phyloP scores from a whole-genome alignment of 805 yeast genomes.

The Zygosaccharomyces lentus region DNA sequence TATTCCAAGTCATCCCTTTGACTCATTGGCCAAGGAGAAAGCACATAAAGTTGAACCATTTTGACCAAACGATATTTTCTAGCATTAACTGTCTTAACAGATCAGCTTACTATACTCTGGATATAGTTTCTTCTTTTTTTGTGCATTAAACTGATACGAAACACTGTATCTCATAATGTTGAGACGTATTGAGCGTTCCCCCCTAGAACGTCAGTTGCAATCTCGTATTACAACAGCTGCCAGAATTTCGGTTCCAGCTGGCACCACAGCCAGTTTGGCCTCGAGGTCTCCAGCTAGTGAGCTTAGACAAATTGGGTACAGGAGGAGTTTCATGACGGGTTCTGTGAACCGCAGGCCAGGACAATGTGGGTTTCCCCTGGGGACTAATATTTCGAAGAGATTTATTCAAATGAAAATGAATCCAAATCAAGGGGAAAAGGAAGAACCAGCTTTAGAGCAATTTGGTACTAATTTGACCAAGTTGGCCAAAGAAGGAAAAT shows the following conservation, averaged over 20 bases:
- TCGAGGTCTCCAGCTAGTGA: neutral
- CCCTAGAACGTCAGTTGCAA: conserved; percentile 12
- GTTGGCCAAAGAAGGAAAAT: conserved; percentile 80
- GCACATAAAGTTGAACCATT: neutral
- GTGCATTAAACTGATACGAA: neutral
- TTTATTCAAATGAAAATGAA: conserved; percentile 37
- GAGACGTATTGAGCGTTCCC: conserved; percentile 9
- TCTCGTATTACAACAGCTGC: neutral
- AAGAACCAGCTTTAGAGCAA: conserved; percentile 74
- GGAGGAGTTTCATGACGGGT: neutral
- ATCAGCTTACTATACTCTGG: too few species aligned
- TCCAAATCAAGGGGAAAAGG: conserved; percentile 45
- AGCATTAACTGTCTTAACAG: neutral
- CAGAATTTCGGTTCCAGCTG: neutral
- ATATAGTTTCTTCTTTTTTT: neutral
- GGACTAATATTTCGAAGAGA: conserved; percentile 2
- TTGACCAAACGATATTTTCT: neutral
- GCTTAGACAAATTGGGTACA: neutral
- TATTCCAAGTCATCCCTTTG: neutral
- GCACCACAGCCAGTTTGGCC: neutral
- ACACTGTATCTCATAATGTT: conserved; percentile 6
- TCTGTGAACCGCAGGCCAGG: neutral
- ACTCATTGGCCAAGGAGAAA: neutral
- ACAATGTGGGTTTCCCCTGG: neutral
- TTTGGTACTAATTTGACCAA: conserved; percentile 84